These are phyloP conservation scores for Wallacemonas rigidus DNA, from an alignment of 208 protist genomes.

Conservation along the genomic window DNA sequence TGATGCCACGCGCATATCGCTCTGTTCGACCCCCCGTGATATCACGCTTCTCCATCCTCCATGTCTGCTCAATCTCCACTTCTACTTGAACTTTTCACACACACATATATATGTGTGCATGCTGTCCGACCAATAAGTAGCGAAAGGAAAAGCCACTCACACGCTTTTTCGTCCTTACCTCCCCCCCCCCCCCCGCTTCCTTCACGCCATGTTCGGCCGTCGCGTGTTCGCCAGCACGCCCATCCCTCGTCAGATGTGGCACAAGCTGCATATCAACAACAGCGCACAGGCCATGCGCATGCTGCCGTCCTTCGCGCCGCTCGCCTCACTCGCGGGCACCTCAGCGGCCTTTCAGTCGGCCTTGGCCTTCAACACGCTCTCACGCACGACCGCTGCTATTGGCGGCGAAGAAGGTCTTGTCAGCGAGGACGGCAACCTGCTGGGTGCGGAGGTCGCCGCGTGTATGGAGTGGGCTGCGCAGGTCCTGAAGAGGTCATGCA, in stretches of 20 bases:
- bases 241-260: slow-evolving; percentile 74
- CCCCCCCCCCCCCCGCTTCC: neutral
- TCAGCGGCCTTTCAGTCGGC: slow-evolving; percentile 26
- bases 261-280: slow-evolving; percentile 71
- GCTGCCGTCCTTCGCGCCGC: slow-evolving; percentile 41
- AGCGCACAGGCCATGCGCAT: slow-evolving; percentile 34
- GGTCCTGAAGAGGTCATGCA: slow-evolving; percentile 18
- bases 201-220: slow-evolving; percentile 66
- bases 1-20: neutral
- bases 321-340: slow-evolving; percentile 22
- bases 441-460: slow-evolving; percentile 35
- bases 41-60: neutral
- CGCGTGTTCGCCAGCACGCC: slow-evolving; percentile 77
- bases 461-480: slow-evolving; percentile 37
- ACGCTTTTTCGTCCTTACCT: neutral
- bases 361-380: slow-evolving; percentile 40
- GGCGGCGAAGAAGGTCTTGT: slow-evolving; percentile 38
- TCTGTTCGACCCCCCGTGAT: neutral
- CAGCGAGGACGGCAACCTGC: slow-evolving; percentile 33
- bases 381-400: slow-evolving; percentile 28
- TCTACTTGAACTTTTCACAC: neutral
- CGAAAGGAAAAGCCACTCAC: neutral
- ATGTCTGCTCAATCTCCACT: slow-evolving; percentile 8
- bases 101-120: neutral
- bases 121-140: neutral